These are phyloP conservation scores for Cercospora sesami DNA, from an alignment of 2,329 filamentous ascomycete genomes.

Conservation along the genomic window DNA sequence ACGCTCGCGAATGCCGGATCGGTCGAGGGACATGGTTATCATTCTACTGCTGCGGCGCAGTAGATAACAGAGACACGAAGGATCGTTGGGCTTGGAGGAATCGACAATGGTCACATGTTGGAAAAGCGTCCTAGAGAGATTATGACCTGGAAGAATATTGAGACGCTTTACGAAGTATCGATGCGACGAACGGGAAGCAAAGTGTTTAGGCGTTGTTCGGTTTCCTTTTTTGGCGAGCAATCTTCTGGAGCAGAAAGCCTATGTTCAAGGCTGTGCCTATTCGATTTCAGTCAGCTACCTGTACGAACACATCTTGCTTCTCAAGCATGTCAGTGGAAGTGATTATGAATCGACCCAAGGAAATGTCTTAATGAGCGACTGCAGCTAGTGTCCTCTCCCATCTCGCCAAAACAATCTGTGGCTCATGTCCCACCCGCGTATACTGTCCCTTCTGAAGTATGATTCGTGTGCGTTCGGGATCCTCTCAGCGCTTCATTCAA, in stretches of 20 bases:
- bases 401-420: background rate
- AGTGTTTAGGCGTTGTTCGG: background rate
- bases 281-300: background rate
- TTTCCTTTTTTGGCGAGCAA: background rate
- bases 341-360: background rate
- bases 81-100: no score
- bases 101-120: no score
- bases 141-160: background rate
- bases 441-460: background rate
- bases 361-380: constrained; percentile 29
- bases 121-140: no score
- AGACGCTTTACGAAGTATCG: background rate
- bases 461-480: background rate
- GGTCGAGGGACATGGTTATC: constrained; percentile 11
- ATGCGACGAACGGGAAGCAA: background rate
- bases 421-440: background rate
- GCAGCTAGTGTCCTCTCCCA: constrained; percentile 21
- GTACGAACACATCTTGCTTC: background rate
- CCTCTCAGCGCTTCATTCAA: background rate
- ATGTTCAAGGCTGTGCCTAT: background rate
- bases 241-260: background rate
- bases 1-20: constrained; percentile 23
- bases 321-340: background rate
- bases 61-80: background rate
- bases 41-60: constrained; percentile 11